phyloP scores from a whole-genome alignment of 495 filamentous ascomycete genomes.

The Trichoderma asperelloides region DNA sequence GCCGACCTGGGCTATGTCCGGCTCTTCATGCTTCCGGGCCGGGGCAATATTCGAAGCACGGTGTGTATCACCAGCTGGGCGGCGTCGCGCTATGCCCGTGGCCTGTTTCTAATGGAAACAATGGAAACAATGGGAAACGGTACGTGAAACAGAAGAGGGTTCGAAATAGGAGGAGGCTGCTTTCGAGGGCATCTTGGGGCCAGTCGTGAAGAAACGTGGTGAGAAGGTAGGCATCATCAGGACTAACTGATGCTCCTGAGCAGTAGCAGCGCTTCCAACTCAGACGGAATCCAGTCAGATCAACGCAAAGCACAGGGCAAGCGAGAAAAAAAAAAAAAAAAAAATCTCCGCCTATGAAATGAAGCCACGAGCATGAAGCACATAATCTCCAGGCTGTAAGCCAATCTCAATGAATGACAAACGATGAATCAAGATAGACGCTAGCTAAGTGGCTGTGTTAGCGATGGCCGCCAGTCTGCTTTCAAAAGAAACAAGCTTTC shows the following conservation, averaged over 20 bases:
- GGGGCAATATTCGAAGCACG: not conserved
- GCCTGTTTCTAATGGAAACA: not conserved
- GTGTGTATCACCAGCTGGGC: not conserved
- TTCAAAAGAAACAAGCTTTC: not conserved
- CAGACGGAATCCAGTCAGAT: too few species aligned
- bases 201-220: too few species aligned
- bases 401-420: not conserved
- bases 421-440: not conserved
- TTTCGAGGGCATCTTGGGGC: too few species aligned
- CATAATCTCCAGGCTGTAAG: too few species aligned
- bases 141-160: not conserved
- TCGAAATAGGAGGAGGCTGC: not conserved
- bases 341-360: too few species aligned
- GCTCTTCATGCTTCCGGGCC: not conserved
- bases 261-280: too few species aligned
- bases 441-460: not conserved
- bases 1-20: not conserved
- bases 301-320: too few species aligned
- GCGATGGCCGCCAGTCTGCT: not conserved
- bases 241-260: too few species aligned
- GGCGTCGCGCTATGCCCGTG: not conserved
- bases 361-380: too few species aligned
- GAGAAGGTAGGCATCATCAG: too few species aligned
- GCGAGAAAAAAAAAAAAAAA: too few species aligned
- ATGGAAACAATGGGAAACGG: not conserved